phyloP scores from a whole-genome alignment of 2,329 filamentous ascomycete species.

The Paecilomyces niveus region DNA sequence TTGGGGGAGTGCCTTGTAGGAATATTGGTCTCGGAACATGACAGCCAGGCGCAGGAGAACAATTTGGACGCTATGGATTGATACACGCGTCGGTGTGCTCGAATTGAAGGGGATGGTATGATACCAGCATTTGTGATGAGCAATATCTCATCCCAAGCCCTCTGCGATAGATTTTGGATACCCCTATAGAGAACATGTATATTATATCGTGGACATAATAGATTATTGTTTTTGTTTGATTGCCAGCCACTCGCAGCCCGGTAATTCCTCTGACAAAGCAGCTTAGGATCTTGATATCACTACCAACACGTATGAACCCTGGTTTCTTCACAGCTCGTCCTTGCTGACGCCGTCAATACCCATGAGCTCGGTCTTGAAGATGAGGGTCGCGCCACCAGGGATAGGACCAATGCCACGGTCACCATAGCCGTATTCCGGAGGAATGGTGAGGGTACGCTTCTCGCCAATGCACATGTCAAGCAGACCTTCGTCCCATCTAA shows the following conservation, averaged over 20 bases:
- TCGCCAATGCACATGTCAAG: slow-evolving; percentile 94
- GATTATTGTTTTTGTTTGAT: neutral
- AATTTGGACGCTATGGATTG: slow-evolving; percentile 56
- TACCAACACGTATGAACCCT: neutral
- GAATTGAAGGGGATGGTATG: neutral
- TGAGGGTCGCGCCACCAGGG: slow-evolving; percentile 69
- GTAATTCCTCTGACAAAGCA: no score
- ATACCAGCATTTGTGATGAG: neutral
- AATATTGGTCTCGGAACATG: slow-evolving; percentile 52
- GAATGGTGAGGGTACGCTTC: slow-evolving; percentile 82
- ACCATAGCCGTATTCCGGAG: slow-evolving; percentile 81
- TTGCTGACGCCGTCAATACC: slow-evolving; percentile 66
- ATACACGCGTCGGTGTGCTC: slow-evolving; percentile 8
- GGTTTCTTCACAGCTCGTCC: slow-evolving; percentile 34
- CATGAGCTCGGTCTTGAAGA: slow-evolving; percentile 89
- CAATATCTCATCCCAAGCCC: neutral
- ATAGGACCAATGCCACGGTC: slow-evolving; percentile 71
- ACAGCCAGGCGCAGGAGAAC: slow-evolving; percentile 26
- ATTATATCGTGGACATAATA: slow-evolving; percentile 1
- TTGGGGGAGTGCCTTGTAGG: slow-evolving; percentile 55
- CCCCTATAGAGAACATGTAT: slow-evolving; percentile 9
- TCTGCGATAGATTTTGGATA: neutral
- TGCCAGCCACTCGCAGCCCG: neutral
- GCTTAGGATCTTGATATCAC: no score
- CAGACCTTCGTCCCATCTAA: slow-evolving; percentile 81